Percentiles rank a stretch among this genome's conserved stretches.
These are phyloP conservation scores for Ogataea trehaloabstinens DNA, from an alignment of 805 yeast genomes.

Conservation along the genomic window DNA sequence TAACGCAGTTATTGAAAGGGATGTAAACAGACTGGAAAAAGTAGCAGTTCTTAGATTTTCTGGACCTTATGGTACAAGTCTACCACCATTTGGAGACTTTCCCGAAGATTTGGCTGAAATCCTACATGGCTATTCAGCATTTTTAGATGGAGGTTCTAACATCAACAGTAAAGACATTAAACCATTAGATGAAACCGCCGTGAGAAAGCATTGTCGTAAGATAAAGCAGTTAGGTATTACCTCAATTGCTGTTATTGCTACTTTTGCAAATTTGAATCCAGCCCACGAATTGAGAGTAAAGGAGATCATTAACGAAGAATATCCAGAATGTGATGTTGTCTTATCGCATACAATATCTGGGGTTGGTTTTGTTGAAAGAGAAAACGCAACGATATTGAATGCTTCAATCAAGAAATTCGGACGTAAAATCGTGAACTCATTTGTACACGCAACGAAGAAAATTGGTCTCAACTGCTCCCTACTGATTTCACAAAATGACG, in stretches of 20 bases:
- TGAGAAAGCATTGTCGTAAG: constrained; percentile 16
- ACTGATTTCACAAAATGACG: constrained; percentile 45
- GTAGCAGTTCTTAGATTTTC: constrained; percentile 46
- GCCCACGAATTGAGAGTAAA: constrained; percentile 38
- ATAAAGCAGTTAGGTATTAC: constrained; percentile 34
- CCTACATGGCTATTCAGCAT: constrained; percentile 35
- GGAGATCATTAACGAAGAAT: constrained; percentile 29
- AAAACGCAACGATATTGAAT: constrained; percentile 46
- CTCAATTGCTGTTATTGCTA: constrained; percentile 40
- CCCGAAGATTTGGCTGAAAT: constrained; percentile 37
- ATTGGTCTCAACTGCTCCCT: constrained; percentile 39
- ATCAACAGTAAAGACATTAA: constrained; percentile 41
- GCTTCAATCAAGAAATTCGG: constrained; percentile 45
- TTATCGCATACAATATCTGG: constrained; percentile 42
- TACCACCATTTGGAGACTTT: constrained; percentile 44
- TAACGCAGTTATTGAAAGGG: constrained; percentile 49
- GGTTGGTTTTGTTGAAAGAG: constrained; percentile 44
- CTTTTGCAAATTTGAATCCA: constrained; percentile 39
- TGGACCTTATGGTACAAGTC: constrained; percentile 39
- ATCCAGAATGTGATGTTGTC: constrained; percentile 36
- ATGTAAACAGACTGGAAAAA: constrained; percentile 37
- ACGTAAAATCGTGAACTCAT: constrained; percentile 38
- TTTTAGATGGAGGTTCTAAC: constrained; percentile 40
- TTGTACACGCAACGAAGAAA: constrained; percentile 35
- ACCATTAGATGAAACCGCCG: constrained; percentile 29